Percentiles rank a stretch among this genome's conserved stretches.
These are phyloP conservation scores for Alternaria rosae DNA, from an alignment of 2,329 filamentous ascomycete species.

Conservation along the genomic window DNA sequence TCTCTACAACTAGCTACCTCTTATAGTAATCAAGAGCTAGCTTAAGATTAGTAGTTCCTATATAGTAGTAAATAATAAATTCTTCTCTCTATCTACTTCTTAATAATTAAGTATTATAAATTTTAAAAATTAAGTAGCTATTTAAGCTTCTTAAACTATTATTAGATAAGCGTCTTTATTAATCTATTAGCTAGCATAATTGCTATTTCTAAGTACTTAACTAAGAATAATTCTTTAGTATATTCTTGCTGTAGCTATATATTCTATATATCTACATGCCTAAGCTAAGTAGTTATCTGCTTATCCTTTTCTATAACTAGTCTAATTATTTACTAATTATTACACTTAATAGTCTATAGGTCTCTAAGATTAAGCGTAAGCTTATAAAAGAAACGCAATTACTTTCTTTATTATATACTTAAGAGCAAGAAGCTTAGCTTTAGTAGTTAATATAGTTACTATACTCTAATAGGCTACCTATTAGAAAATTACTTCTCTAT, in stretches of 20 bases:
- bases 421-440: neutral
- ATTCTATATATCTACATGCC: neutral
- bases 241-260: neutral
- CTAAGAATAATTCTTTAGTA: neutral
- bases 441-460: neutral
- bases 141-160: too few relatives aligned
- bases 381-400: neutral
- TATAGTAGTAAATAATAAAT: too few relatives aligned
- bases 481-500: too few relatives aligned
- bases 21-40: too few relatives aligned
- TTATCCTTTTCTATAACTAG: neutral
- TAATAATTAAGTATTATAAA: too few relatives aligned
- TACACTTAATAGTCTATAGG: neutral
- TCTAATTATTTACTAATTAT: neutral
- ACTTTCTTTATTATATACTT: neutral
- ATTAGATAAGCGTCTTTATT: too few relatives aligned
- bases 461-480: neutral
- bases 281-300: neutral
- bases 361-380: neutral
- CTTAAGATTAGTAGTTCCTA: too few relatives aligned
- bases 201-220: neutral
- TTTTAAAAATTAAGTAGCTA: too few relatives aligned
- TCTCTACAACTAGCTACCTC: too few relatives aligned
- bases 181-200: too few relatives aligned
- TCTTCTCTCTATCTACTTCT: too few relatives aligned